These are phyloP conservation scores for Croton laevigatus DNA, from an alignment of 441 rosid species.

Conservation along the genomic window DNA sequence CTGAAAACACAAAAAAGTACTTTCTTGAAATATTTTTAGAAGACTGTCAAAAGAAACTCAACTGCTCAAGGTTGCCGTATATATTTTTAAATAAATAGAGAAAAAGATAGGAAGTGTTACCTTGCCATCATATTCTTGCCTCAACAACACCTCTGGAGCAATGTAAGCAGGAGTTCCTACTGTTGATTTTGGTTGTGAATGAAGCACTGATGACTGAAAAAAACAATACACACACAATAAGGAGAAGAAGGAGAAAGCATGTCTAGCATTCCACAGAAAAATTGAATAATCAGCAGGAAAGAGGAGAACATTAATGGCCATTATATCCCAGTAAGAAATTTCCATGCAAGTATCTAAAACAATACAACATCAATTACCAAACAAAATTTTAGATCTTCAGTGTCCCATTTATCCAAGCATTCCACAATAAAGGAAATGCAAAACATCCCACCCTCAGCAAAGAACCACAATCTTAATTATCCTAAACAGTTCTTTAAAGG, in stretches of 20 bases:
- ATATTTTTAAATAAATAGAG: background rate
- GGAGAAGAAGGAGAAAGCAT: background rate
- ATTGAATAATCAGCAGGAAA: constrained; percentile 1
- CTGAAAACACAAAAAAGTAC: background rate
- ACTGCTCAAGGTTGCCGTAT: background rate
- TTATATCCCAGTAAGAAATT: background rate
- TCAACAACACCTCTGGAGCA: constrained; percentile 90
- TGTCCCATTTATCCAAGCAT: background rate
- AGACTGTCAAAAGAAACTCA: background rate
- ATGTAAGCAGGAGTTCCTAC: constrained; percentile 99
- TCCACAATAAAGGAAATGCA: background rate
- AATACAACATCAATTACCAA: no score
- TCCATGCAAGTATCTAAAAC: no score
- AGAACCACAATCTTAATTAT: background rate
- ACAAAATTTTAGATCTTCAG: background rate
- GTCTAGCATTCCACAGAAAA: background rate
- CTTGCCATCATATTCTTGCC: constrained; percentile 98
- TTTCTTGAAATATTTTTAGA: background rate
- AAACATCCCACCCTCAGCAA: background rate
- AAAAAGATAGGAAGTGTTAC: constrained; percentile 31
- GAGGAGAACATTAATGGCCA: background rate
- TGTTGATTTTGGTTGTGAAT: constrained; percentile 95
- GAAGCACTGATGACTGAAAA: constrained; percentile 82
- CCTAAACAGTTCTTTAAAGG: background rate
- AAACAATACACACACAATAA: constrained; percentile 4